A percentile compares a stretch with the other conserved stretches of the same genome.
phyloP scores from a whole-genome alignment of 1,284 basidiomycete genomes.

The Peniophora sp. region DNA sequence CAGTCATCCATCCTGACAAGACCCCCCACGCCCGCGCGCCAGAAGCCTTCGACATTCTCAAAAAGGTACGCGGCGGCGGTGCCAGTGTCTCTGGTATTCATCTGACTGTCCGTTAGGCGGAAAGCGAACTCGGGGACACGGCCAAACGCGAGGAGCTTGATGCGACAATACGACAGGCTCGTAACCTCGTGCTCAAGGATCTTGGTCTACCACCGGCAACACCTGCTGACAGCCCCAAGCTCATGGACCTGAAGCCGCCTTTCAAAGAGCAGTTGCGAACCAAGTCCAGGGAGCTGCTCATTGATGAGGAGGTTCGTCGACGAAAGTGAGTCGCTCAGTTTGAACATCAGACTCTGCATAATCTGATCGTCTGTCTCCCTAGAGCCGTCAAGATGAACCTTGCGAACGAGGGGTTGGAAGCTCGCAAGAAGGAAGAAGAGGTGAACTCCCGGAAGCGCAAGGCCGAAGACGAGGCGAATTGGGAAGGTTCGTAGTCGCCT shows the following conservation, averaged over 20 bases:
- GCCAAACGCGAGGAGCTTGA: constrained; percentile 72
- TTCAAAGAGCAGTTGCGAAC: constrained; percentile 57
- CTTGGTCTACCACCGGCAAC: constrained; percentile 51
- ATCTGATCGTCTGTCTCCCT: constrained; percentile 1
- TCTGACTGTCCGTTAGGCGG: constrained; percentile 43
- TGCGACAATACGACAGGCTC: constrained; percentile 66
- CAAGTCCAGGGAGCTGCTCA: constrained; percentile 69
- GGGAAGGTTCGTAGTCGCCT: constrained; percentile 58
- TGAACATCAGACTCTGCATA: constrained; percentile 2
- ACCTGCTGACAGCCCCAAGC: constrained; percentile 43
- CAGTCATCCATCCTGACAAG: constrained; percentile 86
- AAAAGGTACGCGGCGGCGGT: constrained; percentile 48
- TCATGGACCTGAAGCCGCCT: constrained; percentile 48
- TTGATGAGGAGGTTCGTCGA: constrained; percentile 74
- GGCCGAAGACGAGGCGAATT: constrained; percentile 71
- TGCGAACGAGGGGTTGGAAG: constrained; percentile 79
- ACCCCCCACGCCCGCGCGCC: constrained; percentile 69
- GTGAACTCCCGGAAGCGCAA: constrained; percentile 67
- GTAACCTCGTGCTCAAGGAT: constrained; percentile 50
- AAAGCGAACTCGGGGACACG: constrained; percentile 69
- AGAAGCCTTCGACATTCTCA: constrained; percentile 78
- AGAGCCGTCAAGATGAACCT: constrained; percentile 82
- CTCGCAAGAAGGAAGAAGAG: constrained; percentile 78
- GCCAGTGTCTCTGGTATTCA: constrained; percentile 1
- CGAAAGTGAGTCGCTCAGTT: constrained; percentile 49